Evolutionary conservation across 1,284 basidiomycete species (phyloP), one percentile per base, ranked within the genome.

Genomic region (Psilocybe mexicana): DNA sequence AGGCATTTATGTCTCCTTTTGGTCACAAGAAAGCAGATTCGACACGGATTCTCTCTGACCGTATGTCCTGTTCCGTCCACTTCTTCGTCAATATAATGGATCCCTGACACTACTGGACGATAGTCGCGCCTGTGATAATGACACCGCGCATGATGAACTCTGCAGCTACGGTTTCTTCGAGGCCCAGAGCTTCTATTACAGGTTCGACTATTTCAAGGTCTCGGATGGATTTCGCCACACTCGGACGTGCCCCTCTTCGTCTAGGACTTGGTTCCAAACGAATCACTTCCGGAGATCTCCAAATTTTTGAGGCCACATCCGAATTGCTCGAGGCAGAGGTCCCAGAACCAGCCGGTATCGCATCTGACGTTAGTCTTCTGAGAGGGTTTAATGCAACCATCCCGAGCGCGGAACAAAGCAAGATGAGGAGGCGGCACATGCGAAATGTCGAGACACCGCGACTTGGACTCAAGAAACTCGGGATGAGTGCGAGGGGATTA

Each of bases 351-450:
- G 83, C 84, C 25, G 84, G 82, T 40, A 77, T 84, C 25, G 84
- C 84, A 5, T 79, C 80, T 33, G 81, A 85, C 67, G 86, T 93
- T 54, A 88, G 88, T 67, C 78, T 97, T 28, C 77, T 95, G 43
- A 84, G 88, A 44, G 94, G 94, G 0, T 97, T 96, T 73, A 89
- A 92, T 64, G 94, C 94, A 30, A 96, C 94, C 1, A 90, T 96
- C 51, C 94, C 94, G 7, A 92, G 88, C 67, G 85, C 93, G 30
- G 89, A 94, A 67, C 81, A 87, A 65, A 82, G 90, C 54, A 87
- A 90, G 59, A 79, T 84, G 18, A 79, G 93, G 59, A 75, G 94
- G 58, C 74, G 93, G 54, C 86, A 92, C 70, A 84, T 90, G 69
- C 80, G 94, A 57, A 92, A 90, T 66, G 83, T 96, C 11, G 91